Conservation (phyloP, 352 stramenopile genomes). For the Globisporangium acanthophoron region DNA sequence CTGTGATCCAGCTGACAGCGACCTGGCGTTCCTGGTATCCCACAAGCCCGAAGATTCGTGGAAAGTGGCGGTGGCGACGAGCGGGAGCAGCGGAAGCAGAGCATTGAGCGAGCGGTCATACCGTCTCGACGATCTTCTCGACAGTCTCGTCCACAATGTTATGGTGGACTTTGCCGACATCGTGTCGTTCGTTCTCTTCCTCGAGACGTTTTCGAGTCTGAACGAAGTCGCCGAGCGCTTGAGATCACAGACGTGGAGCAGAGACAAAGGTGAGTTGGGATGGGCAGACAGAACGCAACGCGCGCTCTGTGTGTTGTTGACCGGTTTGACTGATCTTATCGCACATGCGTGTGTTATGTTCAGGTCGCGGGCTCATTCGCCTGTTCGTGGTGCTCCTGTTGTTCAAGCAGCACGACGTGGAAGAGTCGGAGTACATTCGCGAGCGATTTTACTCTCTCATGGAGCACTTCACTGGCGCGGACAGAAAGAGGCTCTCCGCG, state of each 20-base stretch:
- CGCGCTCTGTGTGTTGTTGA: background rate
- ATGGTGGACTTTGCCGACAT: constrained; percentile 56
- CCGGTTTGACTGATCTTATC: background rate
- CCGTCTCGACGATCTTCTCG: constrained; percentile 28
- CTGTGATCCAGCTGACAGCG: constrained; percentile 19
- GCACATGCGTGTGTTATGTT: background rate
- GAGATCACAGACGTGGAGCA: constrained; percentile 36
- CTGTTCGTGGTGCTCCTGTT: constrained; percentile 56
- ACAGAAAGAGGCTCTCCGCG: constrained; percentile 21
- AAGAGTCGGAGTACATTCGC: constrained; percentile 26
- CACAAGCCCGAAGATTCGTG: constrained; percentile 25
- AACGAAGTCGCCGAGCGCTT: constrained; percentile 54
- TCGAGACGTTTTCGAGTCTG: constrained; percentile 62
- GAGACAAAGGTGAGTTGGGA: constrained; percentile 31
- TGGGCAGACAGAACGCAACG: background rate
- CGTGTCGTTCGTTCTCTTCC: constrained; percentile 61
- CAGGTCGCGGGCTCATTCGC: constrained; percentile 49
- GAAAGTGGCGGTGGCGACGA: constrained; percentile 4
- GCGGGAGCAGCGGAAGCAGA: background rate
- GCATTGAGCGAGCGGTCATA: constrained; percentile 16
- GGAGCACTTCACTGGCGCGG: constrained; percentile 25
- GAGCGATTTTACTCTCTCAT: constrained; percentile 48
- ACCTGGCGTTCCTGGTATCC: constrained; percentile 19
- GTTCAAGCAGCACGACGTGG: constrained; percentile 39
- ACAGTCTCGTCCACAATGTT: constrained; percentile 22